Conservation (phyloP, 495 filamentous ascomycete genomes). For the Daldinia bambusicola region DNA sequence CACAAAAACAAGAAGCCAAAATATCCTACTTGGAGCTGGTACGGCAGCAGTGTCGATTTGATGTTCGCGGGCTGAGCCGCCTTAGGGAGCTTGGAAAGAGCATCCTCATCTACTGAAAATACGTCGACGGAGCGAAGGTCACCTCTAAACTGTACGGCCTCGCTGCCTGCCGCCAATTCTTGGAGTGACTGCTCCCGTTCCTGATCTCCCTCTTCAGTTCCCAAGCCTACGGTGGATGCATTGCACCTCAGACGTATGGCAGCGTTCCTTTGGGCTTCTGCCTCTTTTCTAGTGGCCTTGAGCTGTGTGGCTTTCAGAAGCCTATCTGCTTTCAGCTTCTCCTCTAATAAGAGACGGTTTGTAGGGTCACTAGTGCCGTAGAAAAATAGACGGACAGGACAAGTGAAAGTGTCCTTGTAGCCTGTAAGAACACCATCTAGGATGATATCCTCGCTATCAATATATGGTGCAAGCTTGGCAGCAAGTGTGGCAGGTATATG, state of each 20-base stretch:
- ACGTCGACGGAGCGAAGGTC: constrained; percentile 74
- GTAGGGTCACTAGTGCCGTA: constrained; percentile 70
- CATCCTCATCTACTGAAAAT: constrained; percentile 76
- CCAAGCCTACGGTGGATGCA: constrained; percentile 49
- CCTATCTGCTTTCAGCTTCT: constrained; percentile 69
- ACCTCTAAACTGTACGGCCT: constrained; percentile 64
- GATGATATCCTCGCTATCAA: constrained; percentile 62
- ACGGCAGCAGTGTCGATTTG: constrained; percentile 75
- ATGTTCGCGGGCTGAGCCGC: constrained; percentile 72
- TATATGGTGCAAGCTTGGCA: constrained; percentile 75
- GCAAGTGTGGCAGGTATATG: constrained; percentile 76
- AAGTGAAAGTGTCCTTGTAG: constrained; percentile 70
- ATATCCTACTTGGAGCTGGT: constrained; percentile 70
- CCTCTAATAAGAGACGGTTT: constrained; percentile 63
- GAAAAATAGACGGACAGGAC: constrained; percentile 72
- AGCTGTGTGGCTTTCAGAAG: constrained; percentile 59
- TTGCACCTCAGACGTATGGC: constrained; percentile 50
- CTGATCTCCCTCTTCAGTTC: constrained; percentile 43
- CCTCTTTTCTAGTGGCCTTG: constrained; percentile 61
- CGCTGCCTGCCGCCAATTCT: constrained; percentile 72
- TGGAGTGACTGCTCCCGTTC: constrained; percentile 61
- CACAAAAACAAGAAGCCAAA: neutral
- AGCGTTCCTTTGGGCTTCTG: constrained; percentile 54
- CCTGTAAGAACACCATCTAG: constrained; percentile 76
- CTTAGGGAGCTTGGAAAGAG: constrained; percentile 77